Conservation (phyloP, 768 basidiomycete genomes). For the Auricularia sp. region DNA sequence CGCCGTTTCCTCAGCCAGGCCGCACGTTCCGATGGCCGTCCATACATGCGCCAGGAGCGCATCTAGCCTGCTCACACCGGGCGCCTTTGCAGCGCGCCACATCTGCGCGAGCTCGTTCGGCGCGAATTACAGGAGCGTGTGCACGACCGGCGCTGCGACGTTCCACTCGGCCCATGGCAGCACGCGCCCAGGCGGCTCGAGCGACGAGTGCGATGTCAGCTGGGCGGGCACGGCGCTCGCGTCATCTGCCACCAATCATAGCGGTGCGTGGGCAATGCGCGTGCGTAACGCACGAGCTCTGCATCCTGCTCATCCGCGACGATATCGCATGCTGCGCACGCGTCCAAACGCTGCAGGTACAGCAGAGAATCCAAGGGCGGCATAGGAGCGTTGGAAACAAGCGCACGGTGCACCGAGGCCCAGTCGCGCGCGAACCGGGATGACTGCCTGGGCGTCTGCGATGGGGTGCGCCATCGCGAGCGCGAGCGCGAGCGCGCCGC, state of each 20-base stretch:
- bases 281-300: slow-evolving; percentile 3
- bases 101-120: not conserved
- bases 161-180: no score
- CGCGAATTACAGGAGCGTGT: not conserved
- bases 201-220: slow-evolving; percentile 3
- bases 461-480: slow-evolving; percentile 25
- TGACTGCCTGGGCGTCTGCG: slow-evolving; percentile 27
- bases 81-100: not conserved
- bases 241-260: slow-evolving; percentile 22
- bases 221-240: slow-evolving; percentile 10
- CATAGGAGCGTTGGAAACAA: not conserved
- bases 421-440: slow-evolving; percentile 24
- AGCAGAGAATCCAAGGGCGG: slow-evolving; percentile 19
- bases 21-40: slow-evolving; percentile 18
- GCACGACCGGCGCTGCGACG: not conserved
- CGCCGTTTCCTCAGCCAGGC: slow-evolving; percentile 20
- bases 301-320: no score
- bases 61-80: not conserved
- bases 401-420: slow-evolving; percentile 20
- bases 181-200: slow-evolving; percentile 20
- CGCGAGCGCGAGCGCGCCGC: slow-evolving; percentile 18
- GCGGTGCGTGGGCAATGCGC: slow-evolving; percentile 17
- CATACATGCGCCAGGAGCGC: slow-evolving; percentile 27
- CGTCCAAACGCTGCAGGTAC: slow-evolving; percentile 20
- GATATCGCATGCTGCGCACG: slow-evolving; percentile 16